A percentile compares a stretch with the other conserved stretches of the same genome.
Conservation (phyloP, 805 yeast genomes). For the Saccharomyces jurei region DNA sequence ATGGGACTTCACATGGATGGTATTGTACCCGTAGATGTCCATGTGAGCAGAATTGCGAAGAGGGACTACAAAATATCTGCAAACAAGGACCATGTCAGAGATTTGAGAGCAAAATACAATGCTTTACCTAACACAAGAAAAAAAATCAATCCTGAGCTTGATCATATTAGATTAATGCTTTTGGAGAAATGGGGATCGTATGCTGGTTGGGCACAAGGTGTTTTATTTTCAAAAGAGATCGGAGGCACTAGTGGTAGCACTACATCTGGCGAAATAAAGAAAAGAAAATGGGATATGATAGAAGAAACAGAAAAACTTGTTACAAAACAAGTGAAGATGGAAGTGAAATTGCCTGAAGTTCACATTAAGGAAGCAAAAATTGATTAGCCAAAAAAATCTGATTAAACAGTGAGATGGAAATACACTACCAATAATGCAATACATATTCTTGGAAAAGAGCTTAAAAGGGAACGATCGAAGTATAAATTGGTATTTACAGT, state of each 20-base stretch:
- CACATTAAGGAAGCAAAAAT: background rate
- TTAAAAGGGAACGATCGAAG: background rate
- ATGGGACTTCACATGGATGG: constrained; percentile 63
- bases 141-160: constrained; percentile 31
- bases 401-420: background rate
- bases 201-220: constrained; percentile 99
- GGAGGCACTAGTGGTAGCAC: constrained; percentile 67
- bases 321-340: background rate
- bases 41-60: constrained; percentile 81
- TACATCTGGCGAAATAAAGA: constrained; percentile 19
- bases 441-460: background rate
- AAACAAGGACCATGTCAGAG: constrained; percentile 25
- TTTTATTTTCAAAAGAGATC: constrained; percentile 79
- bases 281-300: constrained; percentile 13
- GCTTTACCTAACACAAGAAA: constrained; percentile 22
- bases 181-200: constrained; percentile 72
- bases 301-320: constrained; percentile 6
- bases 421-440: background rate
- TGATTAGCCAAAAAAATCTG: background rate
- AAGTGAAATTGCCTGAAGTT: background rate
- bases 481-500: constrained; percentile 2
- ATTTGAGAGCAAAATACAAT: constrained; percentile 22
- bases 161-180: constrained; percentile 51
- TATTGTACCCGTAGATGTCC: constrained; percentile 92
- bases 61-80: constrained; percentile 58